These are phyloP conservation scores for Leccinum pachyderme DNA, from an alignment of 1,284 basidiomycete genomes.

Conservation along the genomic window DNA sequence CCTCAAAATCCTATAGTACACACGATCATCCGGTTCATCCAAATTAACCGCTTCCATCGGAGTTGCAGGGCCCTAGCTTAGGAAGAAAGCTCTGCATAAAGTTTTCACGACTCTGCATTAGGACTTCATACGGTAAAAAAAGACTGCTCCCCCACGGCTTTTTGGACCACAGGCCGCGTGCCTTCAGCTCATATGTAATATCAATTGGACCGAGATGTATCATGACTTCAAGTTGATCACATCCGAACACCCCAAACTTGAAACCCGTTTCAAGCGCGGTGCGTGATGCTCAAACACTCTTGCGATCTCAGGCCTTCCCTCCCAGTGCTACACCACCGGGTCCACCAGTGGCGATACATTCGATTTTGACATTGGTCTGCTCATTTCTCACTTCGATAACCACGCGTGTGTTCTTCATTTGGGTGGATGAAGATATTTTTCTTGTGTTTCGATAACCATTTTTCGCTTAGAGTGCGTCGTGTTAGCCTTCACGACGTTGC, in stretches of 20 bases:
- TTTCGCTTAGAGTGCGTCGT: not conserved
- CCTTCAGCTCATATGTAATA: no score
- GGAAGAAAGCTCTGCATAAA: no score
- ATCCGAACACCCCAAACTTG: not conserved
- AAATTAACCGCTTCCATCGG: not conserved
- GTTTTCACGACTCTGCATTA: no score
- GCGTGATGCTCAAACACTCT: not conserved
- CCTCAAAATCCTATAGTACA: not conserved
- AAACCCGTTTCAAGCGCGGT: not conserved
- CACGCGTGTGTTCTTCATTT: not conserved
- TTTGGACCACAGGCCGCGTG: no score
- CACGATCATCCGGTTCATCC: not conserved
- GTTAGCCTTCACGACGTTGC: not conserved
- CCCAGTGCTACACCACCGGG: not conserved
- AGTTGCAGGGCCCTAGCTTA: no score
- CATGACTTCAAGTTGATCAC: not conserved
- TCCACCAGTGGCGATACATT: no score
- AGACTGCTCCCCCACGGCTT: no score
- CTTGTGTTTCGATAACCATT: not conserved
- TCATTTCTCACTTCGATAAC: not conserved
- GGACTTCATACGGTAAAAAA: no score
- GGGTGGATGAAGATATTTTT: not conserved
- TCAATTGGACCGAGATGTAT: not conserved
- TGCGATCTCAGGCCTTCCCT: not conserved
- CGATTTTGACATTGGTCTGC: no score